phyloP scores from a whole-genome alignment of 2,329 filamentous ascomycete species.

The Ophiostoma triangulosporum region DNA sequence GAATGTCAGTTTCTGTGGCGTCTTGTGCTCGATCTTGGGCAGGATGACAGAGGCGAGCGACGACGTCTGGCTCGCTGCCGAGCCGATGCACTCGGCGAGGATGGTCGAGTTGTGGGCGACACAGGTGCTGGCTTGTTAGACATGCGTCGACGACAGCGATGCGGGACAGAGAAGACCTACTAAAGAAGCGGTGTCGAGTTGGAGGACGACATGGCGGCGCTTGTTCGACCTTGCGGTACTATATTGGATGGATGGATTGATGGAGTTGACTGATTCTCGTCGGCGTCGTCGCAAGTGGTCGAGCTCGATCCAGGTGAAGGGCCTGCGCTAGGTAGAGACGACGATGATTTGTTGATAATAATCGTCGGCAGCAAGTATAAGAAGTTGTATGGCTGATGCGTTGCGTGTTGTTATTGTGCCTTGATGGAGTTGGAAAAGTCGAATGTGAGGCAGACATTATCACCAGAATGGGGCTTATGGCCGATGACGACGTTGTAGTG shows the following conservation, averaged over 20 bases:
- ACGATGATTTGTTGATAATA: neutral
- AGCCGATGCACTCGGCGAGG: constrained; percentile 81
- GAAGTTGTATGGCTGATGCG: neutral
- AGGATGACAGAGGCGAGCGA: constrained; percentile 88
- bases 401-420: neutral
- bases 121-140: constrained; percentile 51
- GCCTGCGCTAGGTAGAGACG: neutral
- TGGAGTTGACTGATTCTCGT: neutral
- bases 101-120: constrained; percentile 91
- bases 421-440: neutral
- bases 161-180: neutral
- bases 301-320: neutral
- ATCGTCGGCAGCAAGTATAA: neutral
- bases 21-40: constrained; percentile 76
- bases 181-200: constrained; percentile 13
- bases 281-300: neutral
- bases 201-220: neutral
- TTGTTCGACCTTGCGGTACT: too few species aligned
- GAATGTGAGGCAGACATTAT: neutral
- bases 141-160: neutral
- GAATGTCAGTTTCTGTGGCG: constrained; percentile 81
- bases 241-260: neutral
- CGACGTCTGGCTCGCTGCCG: constrained; percentile 68
- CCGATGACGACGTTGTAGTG: neutral
- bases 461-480: neutral